Evolutionary conservation across 2,329 filamentous ascomycete species (phyloP), one percentile per base, ranked within the genome.

Genomic region (Pseudogymnoascus sp.): DNA sequence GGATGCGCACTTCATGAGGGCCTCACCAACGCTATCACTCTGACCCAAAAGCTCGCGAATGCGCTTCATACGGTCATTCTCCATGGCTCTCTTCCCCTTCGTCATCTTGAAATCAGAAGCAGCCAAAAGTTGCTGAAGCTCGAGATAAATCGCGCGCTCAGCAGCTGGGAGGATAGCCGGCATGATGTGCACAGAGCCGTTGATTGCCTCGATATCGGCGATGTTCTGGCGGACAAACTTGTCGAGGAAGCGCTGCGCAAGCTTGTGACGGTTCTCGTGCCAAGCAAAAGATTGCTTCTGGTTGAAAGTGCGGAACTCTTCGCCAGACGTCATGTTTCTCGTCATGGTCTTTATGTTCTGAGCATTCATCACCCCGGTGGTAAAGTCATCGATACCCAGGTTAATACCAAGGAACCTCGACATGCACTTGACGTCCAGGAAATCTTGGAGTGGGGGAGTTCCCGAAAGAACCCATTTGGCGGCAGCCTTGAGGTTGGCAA

Each of bases 381-480:
- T 76, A 63, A 80, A 79, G 43, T 83, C 80, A 59, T 84, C 79
- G 18, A 80, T 71, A 1, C 83, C 84, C 0, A 89, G 73, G 53
- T 78, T 77, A 21, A 86, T 73, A 1, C 80, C 79, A 1, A 89
- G 70, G 14, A 87, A 79, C 1, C 74, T 75, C 0, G 84, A 84
- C 63, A 88, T 84, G 14, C 77, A 78, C 61, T 86, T 83, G 7
- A 88, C 76, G 65, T 87, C 83, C 0, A 80, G 78, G 67, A 86
- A 86, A 62, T 83, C 80, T 4, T 78, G 77, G 2, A 88, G 69
- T 0, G 79, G 77, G 1, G 86, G 86, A 0, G 86, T 89, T 2
- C 83, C 86, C 0, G 85, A 88, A 1, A 89, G 74, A 5, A 86
- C 76, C 85, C 86, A 88, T 62, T 79, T 61, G 2, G 60, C 53